Percentiles rank a stretch among this genome's conserved stretches.
These are phyloP conservation scores for Penicillium cinerascens DNA, from an alignment of 495 filamentous ascomycete species.

Conservation along the genomic window DNA sequence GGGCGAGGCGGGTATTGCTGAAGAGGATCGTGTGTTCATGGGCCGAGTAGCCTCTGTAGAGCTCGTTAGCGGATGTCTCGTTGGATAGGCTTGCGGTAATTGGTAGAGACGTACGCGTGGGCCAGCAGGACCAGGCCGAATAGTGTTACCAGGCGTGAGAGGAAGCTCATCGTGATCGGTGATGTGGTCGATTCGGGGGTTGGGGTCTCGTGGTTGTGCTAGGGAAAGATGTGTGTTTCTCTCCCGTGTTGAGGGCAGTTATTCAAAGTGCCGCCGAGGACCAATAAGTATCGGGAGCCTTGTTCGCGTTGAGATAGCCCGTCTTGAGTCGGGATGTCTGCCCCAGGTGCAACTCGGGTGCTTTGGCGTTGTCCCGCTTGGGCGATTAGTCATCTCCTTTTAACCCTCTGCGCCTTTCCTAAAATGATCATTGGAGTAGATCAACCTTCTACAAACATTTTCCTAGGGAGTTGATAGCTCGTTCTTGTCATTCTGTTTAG, in stretches of 20 bases:
- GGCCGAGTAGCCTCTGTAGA: slow-evolving; percentile 73
- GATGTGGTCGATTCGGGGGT: not conserved
- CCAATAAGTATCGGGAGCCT: not conserved
- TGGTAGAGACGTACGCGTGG: slow-evolving; percentile 59
- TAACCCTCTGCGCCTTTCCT: not conserved
- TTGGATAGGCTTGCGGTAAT: not conserved
- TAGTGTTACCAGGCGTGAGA: slow-evolving; percentile 59
- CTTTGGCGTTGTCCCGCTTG: not conserved
- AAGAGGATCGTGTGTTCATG: slow-evolving; percentile 75
- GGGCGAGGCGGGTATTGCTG: slow-evolving; percentile 51
- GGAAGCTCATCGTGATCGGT: slow-evolving; percentile 57
- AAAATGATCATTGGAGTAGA: not conserved
- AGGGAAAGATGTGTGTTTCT: not conserved
- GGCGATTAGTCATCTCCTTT: not conserved
- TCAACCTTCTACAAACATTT: not conserved
- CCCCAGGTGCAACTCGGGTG: not conserved
- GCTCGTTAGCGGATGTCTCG: not conserved
- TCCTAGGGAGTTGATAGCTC: too few relatives aligned
- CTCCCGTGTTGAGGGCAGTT: not conserved
- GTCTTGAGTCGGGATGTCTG: not conserved
- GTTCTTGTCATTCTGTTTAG: too few relatives aligned
- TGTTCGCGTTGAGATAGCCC: not conserved
- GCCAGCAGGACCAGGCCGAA: slow-evolving; percentile 65
- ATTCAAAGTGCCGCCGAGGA: not conserved
- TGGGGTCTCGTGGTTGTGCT: not conserved